Base-by-base conservation (phyloP, 2,329 filamentous ascomycete genomes). In the Penicillium sumatraense region DNA sequence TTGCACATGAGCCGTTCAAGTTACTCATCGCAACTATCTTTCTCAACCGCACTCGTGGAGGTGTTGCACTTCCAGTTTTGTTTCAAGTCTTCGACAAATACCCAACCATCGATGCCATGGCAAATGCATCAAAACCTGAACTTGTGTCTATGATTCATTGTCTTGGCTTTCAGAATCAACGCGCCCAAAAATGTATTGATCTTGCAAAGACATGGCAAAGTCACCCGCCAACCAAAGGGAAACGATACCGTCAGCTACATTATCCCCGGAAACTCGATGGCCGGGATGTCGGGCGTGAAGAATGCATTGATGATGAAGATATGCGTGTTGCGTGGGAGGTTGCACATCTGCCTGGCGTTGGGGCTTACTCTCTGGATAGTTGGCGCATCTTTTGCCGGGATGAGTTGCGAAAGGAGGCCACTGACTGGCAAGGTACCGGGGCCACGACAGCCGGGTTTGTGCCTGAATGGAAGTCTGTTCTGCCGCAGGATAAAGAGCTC, bases 341-440 rank as follows among this genome's bases (percentile, higher is more conserved):
- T 56, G 91, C 89, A 0, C 90, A 96, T 71, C 78, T 97, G 54
- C 92, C 91, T 0, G 87, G 90, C 51, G 71, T 82, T 52, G 90
- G 92, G 14, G 81, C 86, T 1, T 97, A 97, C 72, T 89, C 91
- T 0, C 79, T 93, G 46, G 93, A 97, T 72, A 93, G 89, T 68
- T 97, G 91, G 90, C 86, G 93, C 3, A 96, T 97, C 60, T 97
- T 97, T 73, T 96, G 91, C 70, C 85, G 93, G 1, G 93, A 97
- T 70, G 80, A 82, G 27, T 72, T 96, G 21, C 83, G 92, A 7
- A 88, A 86, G 0, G 72, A 86, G 16, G 85, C 88, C 1, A 70
- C 75, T 9, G 84, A 87, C 59, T 91, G 88, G 84, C 87, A 86
- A 65, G 89, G 89, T 1, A 78, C 65, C 69, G 83, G 62, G 60